phyloP scores from a whole-genome alignment of 208 protist genomes.

The Tritrichomonas foetus region DNA sequence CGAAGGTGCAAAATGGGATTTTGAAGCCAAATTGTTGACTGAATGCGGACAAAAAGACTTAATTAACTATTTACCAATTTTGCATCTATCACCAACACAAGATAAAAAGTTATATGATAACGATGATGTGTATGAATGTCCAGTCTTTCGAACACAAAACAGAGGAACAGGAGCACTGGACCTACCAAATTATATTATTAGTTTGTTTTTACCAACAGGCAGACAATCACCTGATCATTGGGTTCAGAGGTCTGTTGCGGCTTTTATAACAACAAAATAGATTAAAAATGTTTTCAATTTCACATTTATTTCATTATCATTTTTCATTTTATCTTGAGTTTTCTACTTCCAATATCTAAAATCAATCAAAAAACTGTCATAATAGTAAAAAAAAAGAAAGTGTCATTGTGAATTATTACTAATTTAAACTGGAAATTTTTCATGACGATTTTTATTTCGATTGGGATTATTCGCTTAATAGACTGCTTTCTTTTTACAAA shows the following conservation, averaged over 20 bases:
- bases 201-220: not conserved
- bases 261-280: not conserved
- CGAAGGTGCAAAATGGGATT: conserved; percentile 91
- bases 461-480: too few relatives aligned
- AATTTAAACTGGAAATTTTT: too few relatives aligned
- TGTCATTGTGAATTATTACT: too few relatives aligned
- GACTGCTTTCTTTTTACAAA: too few relatives aligned
- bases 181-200: not conserved
- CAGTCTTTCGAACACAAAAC: conserved; percentile 14
- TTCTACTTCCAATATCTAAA: too few relatives aligned
- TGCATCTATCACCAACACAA: conserved; percentile 87
- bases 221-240: not conserved
- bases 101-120: conserved; percentile 55
- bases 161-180: conserved; percentile 18
- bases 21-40: conserved; percentile 70
- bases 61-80: conserved; percentile 84
- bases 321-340: too few relatives aligned
- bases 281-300: too few relatives aligned
- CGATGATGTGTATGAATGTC: not conserved
- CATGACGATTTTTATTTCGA: too few relatives aligned
- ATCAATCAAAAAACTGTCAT: too few relatives aligned
- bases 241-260: not conserved
- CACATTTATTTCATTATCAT: too few relatives aligned
- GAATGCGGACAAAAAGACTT: conserved; percentile 94
- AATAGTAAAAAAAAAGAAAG: too few relatives aligned